Evolutionary conservation across 2,329 filamentous ascomycete genomes (phyloP), one percentile per base, ranked within the genome.

Genomic region (Penicillium sp.): DNA sequence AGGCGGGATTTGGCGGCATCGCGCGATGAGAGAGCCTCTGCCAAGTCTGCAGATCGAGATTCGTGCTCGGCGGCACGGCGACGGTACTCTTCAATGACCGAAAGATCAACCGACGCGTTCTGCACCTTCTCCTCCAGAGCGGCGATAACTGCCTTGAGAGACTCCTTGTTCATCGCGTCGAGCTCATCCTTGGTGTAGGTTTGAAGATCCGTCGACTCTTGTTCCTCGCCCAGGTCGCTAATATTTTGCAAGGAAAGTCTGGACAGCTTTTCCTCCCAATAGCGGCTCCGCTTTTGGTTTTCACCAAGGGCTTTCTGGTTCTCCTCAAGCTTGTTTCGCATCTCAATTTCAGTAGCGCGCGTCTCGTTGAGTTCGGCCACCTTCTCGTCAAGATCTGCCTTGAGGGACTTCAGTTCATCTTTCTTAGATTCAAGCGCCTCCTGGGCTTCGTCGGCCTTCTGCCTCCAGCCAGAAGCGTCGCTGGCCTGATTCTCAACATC

Each of bases 311-410:
- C 87, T 80, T 99, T 99, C 68, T 97, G 91, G 76, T 94, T 95
- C 74, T 98, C 94, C 73, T 98, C 95, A 1, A 99, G 88, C 80
- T 96, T 96, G 79, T 98, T 98, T 65, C 91, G 91, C 93, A 98
- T 97, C 78, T 99, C 95, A 64, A 99, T 97, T 77, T 99, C 95
- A 3, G 90, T 83, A 0, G 92, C 93, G 10, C 94, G 88, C 0
- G 91, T 96, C 73, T 92, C 90, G 73, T 98, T 97, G 60, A 98
- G 84, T 75, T 96, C 92, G 0, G 89, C 81, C 1, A 88, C 90
- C 82, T 93, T 96, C 70, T 91, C 89, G 68, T 99, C 94, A 12
- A 98, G 84, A 70, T 97, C 91, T 4, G 86, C 82, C 80, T 98
- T 99, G 59, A 98, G 78, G 10, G 86, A 82, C 51, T 88, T 85